phyloP scores from a whole-genome alignment of 805 yeast genomes.

The Scheffersomyces stipitis region DNA sequence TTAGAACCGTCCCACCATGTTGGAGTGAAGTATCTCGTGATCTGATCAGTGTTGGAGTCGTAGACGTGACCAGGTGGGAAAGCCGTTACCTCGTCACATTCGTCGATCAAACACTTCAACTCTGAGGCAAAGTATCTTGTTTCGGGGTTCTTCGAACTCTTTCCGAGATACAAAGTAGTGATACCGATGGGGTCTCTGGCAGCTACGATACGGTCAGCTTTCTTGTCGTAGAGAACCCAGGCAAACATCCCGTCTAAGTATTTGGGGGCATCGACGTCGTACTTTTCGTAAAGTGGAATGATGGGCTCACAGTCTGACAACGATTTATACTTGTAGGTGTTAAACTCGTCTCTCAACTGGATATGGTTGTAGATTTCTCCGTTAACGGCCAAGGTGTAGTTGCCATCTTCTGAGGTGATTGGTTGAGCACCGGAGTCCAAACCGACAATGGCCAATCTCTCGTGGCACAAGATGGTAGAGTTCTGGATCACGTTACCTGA shows the following conservation, averaged over 20 bases:
- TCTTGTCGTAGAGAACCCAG: slow-evolving; percentile 83
- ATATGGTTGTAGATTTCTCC: slow-evolving; percentile 99
- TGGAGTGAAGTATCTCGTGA: slow-evolving; percentile 88
- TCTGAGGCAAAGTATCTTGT: slow-evolving; percentile 91
- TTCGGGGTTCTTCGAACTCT: slow-evolving; percentile 63
- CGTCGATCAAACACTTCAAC: slow-evolving; percentile 89
- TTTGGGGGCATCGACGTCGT: slow-evolving; percentile 88
- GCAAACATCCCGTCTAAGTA: slow-evolving; percentile 98
- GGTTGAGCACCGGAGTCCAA: slow-evolving; percentile 99
- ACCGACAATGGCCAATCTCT: slow-evolving; percentile 97
- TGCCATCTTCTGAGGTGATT: slow-evolving; percentile 74
- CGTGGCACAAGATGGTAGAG: slow-evolving; percentile 85
- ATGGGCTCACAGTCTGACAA: slow-evolving; percentile 96
- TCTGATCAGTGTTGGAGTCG: slow-evolving; percentile 84
- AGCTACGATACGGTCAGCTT: slow-evolving; percentile 84
- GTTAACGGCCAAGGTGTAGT: slow-evolving; percentile 79
- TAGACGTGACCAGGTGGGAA: slow-evolving; percentile 99
- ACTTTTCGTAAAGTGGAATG: slow-evolving; percentile 86
- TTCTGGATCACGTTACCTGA: slow-evolving; percentile 81
- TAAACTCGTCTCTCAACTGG: slow-evolving; percentile 72
- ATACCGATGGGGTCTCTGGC: slow-evolving; percentile 99
- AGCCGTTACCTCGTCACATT: slow-evolving; percentile 87
- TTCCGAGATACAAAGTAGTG: slow-evolving; percentile 95
- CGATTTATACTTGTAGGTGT: slow-evolving; percentile 77
- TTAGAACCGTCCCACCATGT: slow-evolving; percentile 86